Conservation (phyloP, 148 eudicot genomes). For the Nepenthes mirabilis region DNA sequence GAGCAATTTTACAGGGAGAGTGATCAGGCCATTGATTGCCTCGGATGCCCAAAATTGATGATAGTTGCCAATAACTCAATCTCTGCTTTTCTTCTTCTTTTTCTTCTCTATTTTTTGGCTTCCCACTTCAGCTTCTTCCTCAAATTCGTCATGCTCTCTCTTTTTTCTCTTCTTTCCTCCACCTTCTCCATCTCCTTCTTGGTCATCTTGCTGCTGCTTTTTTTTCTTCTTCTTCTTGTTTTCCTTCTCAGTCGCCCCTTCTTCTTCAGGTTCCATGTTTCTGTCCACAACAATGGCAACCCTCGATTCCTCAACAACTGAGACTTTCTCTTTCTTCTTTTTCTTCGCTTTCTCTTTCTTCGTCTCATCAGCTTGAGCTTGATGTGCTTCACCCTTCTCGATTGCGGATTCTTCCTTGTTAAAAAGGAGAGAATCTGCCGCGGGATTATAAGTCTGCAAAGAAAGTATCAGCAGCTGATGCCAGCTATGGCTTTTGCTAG, state of each 20-base stretch:
- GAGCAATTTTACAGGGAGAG: too few relatives aligned
- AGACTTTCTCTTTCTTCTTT: conserved; percentile 30
- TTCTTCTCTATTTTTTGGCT: conserved; percentile 51
- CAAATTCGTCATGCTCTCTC: conserved; percentile 49
- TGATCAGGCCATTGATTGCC: background rate
- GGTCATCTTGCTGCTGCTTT: conserved; percentile 12
- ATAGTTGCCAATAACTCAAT: conserved; percentile 11
- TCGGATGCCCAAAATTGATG: conserved; percentile 24
- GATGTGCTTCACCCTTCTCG: conserved; percentile 17
- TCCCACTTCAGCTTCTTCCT: conserved; percentile 18
- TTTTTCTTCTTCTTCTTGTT: conserved; percentile 43
- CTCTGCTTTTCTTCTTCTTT: conserved; percentile 50
- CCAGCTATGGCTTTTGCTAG: too few relatives aligned
- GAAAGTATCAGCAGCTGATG: background rate
- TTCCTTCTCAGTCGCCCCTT: conserved; percentile 34
- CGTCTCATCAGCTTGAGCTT: conserved; percentile 11
- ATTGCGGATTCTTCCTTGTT: conserved; percentile 22
- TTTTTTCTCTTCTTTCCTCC: conserved; percentile 53
- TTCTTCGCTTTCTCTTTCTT: conserved; percentile 23
- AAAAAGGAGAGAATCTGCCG: conserved; percentile 59
- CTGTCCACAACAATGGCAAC: conserved; percentile 6
- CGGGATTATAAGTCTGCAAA: conserved; percentile 58
- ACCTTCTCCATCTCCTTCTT: conserved; percentile 8
- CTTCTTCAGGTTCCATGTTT: conserved; percentile 12
- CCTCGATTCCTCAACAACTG: conserved; percentile 12